Evolutionary conservation across 164 flowering plant genomes (phyloP), one percentile per base, ranked within the genome.

Genomic region (Macadamia tetraphylla): DNA sequence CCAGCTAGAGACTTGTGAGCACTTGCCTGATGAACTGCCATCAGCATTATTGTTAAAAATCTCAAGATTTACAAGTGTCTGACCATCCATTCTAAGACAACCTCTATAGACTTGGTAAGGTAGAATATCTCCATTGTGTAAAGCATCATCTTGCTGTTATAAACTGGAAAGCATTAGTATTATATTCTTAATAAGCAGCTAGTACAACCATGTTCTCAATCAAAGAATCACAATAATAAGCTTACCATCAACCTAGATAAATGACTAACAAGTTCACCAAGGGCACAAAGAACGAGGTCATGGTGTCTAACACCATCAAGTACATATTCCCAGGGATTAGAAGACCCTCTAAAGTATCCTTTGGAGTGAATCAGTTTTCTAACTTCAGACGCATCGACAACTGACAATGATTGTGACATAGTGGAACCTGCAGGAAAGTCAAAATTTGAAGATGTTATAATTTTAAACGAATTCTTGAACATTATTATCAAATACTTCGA

Each of bases 21-120:
- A 78, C 88, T 81, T 75, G 75, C 99, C 99, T 86, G 88, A 76
- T 67, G 71, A 53, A 68, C 96, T 86, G 69, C 99, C 96, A 82
- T 95, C 93, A 72, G 83, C 91, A 85, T 72, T 90, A 71, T 92
- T 95, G 71, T 72, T 73, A 69, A 90, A 92, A 58, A 95, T 82
- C 81, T 95, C 99, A 71, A 92, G 94, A 83, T 95, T 95, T 17
- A 86, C 81, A 42, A 90, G 80, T 40, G 99, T 89, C 76, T 92
- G 98, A 15, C 99, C 97, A 75, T 95, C 99, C 87, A 95, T 89
- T 79, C 90, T 84, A 62, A 95, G 88, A 77, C 84, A 88, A 57
- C 91, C 95, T 65, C 60, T 81, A 49, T 87, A 92, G 52, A 92
- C 86, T 76, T 90, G 80, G 71, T 92, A 92, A 35, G 96, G 85